Base-by-base conservation (phyloP, 179 eudicot genomes). In the Silene coronaria region DNA sequence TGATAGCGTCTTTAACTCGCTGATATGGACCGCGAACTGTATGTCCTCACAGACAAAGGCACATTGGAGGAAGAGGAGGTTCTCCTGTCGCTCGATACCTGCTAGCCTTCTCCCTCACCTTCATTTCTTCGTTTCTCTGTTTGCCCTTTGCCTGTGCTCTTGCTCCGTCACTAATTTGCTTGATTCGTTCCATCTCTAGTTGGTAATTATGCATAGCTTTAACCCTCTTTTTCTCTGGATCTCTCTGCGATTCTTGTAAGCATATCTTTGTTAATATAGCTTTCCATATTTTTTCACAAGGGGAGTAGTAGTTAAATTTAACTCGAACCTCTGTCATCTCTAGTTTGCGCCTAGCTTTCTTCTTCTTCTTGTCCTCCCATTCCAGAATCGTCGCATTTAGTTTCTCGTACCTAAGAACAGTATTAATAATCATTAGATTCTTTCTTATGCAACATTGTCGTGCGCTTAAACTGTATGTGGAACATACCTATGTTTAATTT, bases 341-440 rank as follows among this genome's bases (percentile, higher is more conserved):
- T 67, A 83, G 68, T 70, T 81, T 84, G 53, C 82, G 84, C 67
- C 77, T 90, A 60, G 98, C 96, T 80, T 89, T 92, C 46, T 23
- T 82, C 86, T 78, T 90, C 88, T 92, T 92, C 85, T 86, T 90
- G 6, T 68, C 84, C 81, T 94, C 98, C 98, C 98, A 94, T 51
- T 86, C 85, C 27, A 63, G 75, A 78, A 92, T 89, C 21, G 87
- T 88, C 24, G 83, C 61, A 45, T 77, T 78, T 82, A 92, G 67
- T 73, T 85, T 89, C 75, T 88, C 88, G 58, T 88, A 89, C 87
- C 98, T 94, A 87, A 58, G 85, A 62, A 22, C 22, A 19, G 9
- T 59, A 32, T 27, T 51, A 34, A 32, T 27, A 34, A 34, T 32
- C 22, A 24, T 78, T 66, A 78, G 61, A 62, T 36, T n/a, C 46